phyloP scores from a whole-genome alignment of 2,329 filamentous ascomycete species.

The Epichloe sylvatica region DNA sequence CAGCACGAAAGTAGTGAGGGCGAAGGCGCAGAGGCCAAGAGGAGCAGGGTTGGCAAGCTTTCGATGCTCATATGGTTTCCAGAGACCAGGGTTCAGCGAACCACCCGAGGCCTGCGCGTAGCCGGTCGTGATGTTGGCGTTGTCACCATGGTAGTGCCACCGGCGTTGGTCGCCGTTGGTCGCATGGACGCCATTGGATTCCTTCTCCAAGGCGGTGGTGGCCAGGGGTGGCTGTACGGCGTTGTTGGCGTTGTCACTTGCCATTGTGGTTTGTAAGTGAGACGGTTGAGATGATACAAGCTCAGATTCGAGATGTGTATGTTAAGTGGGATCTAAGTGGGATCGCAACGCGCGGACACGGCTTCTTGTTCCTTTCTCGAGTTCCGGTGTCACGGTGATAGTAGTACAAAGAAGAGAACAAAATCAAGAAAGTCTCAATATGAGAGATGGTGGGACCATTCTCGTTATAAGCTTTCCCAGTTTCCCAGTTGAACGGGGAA shows the following conservation, averaged over 20 bases:
- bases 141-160: constrained; percentile 15
- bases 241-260: constrained; percentile 5
- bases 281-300: neutral
- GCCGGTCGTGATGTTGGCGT: constrained; percentile 11
- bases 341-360: too few relatives aligned
- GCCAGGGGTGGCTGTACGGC: neutral
- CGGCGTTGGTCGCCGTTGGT: constrained; percentile 3
- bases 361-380: too few relatives aligned
- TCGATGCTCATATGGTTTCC: constrained; percentile 49
- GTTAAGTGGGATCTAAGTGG: neutral
- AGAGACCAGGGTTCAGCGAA: constrained; percentile 57
- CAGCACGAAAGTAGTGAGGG: constrained; percentile 69
- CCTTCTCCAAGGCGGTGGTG: constrained; percentile 8
- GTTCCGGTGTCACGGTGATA: too few relatives aligned
- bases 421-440: too few relatives aligned
- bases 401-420: too few relatives aligned
- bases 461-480: neutral
- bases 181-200: constrained; percentile 4
- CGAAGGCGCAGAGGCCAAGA: constrained; percentile 64
- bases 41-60: constrained; percentile 71
- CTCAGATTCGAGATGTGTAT: neutral
- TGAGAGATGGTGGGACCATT: neutral
- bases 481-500: neutral
- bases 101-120: constrained; percentile 31
- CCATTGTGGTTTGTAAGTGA: constrained; percentile 2